Conservation (phyloP, 2,329 filamentous ascomycete species). For the Triangularia setosa region DNA sequence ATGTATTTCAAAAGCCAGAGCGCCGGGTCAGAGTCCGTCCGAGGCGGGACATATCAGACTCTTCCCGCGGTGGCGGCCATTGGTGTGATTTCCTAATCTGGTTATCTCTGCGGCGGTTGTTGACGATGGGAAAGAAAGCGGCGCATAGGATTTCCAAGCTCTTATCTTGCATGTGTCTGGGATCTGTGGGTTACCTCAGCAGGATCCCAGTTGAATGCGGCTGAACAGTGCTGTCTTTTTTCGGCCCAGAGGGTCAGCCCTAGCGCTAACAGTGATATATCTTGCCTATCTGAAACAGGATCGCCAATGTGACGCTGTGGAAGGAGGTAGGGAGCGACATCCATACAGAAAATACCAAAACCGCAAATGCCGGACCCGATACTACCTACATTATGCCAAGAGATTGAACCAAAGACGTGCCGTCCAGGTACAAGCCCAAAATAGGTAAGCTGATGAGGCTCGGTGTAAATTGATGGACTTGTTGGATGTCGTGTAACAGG, state of each 20-base stretch:
- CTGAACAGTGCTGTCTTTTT: background rate
- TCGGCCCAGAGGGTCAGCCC: constrained; percentile 1
- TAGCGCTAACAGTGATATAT: background rate
- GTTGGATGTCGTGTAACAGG: background rate
- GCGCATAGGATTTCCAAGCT: background rate
- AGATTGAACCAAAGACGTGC: background rate
- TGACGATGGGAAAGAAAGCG: background rate
- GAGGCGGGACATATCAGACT: constrained; percentile 1
- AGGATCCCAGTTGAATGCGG: constrained; percentile 1
- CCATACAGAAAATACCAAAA: background rate
- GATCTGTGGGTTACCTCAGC: background rate
- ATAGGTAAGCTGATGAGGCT: background rate
- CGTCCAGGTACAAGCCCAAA: background rate
- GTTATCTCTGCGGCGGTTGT: constrained; percentile 15
- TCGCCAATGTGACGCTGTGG: background rate
- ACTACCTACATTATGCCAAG: background rate
- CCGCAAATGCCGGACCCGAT: background rate
- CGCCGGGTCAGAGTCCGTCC: constrained; percentile 7
- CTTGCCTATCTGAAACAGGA: constrained; percentile 3
- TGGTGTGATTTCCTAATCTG: constrained; percentile 14
- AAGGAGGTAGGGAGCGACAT: background rate
- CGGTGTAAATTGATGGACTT: background rate
- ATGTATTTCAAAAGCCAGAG: background rate
- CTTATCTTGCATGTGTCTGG: background rate
- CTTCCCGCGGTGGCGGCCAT: constrained; percentile 1